Evolutionary conservation across 2,329 filamentous ascomycete genomes (phyloP), one percentile per base, ranked within the genome.

Genomic region (Pseudocercospora cruenta): DNA sequence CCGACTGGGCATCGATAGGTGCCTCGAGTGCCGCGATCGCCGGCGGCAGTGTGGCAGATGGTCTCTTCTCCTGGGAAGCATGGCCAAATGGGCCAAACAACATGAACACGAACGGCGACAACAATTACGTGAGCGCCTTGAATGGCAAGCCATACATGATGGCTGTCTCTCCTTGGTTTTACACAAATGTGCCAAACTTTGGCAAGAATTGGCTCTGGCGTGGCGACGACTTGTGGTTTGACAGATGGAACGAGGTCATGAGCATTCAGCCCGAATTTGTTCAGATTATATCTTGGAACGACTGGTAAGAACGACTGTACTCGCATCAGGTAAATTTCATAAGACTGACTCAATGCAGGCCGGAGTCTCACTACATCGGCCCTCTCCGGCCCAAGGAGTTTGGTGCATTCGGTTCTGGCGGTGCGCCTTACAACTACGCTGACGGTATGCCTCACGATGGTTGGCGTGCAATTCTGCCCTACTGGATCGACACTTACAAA

Each of bases 191-290:
- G 2, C 83, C 85, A 0, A 78, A 79, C 6, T 88, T 82, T 70
- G 75, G 78, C 49, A 89, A 89, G 77, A 87, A 88, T 72, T 90
- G 87, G 87, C 78, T 88, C 5, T 90, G 85, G 81, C 81, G 82
- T 22, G 85, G 86, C n/a, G 87, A 89, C 69, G 80, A 83, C 63
- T 76, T 90, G 12, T 90, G 88, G 87, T 83, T 82, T 67, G 79
- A 86, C 62, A 83, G 87, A 8, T 89, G 87, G 87, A 76, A 81
- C 60, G 81, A 87, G 66, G 81, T 84, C 1, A 71, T 86, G 22
- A 77, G 82, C 1, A 65, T 87, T 0, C 72, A 81, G 62, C 85
- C 87, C 16, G 78, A 83, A 24, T 84, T 83, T 55, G 82, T 87
- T 5, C 80, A 84, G 65, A 84, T 87, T 51, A 82, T 87, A 54